Evolutionary conservation across 257 asterid species (phyloP).

Genomic region (Solanum chiquidenum): DNA sequence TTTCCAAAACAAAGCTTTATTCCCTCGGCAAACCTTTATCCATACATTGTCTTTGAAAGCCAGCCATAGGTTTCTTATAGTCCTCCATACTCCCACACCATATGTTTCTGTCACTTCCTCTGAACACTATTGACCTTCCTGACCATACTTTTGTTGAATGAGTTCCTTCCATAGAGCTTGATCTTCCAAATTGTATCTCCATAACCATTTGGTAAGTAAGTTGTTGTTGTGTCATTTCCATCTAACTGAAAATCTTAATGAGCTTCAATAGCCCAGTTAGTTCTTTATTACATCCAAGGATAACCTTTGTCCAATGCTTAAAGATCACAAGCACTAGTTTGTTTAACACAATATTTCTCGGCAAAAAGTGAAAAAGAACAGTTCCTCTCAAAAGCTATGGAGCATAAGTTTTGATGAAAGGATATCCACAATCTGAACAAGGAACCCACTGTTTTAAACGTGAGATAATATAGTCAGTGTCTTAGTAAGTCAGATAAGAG

Average conservation of each 20-base stretch:
- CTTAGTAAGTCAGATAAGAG: not conserved
- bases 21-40: too few species aligned
- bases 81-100: too few species aligned
- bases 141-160: too few species aligned
- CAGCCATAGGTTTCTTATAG: too few species aligned
- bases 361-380: not conserved
- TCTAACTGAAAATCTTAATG: not conserved
- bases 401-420: not conserved
- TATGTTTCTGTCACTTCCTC: too few species aligned
- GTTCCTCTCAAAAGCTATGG: not conserved
- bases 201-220: too few species aligned
- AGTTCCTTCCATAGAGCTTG: too few species aligned
- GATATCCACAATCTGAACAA: not conserved
- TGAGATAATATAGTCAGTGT: not conserved
- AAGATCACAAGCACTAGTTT: not conserved
- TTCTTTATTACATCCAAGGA: not conserved
- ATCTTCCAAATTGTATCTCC: too few species aligned
- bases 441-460: not conserved
- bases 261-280: not conserved
- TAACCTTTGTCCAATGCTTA: not conserved
- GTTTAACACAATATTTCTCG: not conserved
- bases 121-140: too few species aligned
- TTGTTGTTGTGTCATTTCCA: not conserved
- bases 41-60: too few species aligned
- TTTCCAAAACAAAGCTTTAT: too few species aligned